Evolutionary conservation across 768 basidiomycete genomes (phyloP), one percentile per base, ranked within the genome.

Genomic region (Trametes punicea): DNA sequence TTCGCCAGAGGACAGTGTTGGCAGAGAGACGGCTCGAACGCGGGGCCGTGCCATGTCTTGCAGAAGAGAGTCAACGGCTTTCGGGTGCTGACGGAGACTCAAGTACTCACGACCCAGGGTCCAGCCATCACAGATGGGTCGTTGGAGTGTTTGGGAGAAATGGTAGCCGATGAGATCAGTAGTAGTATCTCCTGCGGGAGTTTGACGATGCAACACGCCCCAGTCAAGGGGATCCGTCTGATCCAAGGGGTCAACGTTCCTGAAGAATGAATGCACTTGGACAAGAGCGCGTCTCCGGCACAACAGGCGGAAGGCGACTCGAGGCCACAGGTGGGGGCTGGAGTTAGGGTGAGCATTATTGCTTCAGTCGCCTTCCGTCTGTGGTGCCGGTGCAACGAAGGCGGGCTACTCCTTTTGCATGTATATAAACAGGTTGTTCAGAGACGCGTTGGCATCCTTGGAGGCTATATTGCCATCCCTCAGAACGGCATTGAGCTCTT

Each of bases 61-160:
- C 53, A 55, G 7, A 55, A 44, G 25, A 46, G n/a, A 67, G 53
- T 7, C 6, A 55, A 30, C 3, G 40, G 40, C 13, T 16, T 31
- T 2, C 51, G 51, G 8, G 49, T 41, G 2, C 7, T 40, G 10
- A 51, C 49, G 13, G 49, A 51, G 25, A 21, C n/a, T 0, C 49
- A 51, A 27, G 36, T 2, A 30, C 10, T 31, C 3, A n/a, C n/a
- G n/a, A n/a, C n/a, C n/a, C 38, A 27, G 2, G 49, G 38, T 16
- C 49, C 49, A 9, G 49, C 23, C 6, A 3, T 3, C 4, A 38
- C 31, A 21, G 49, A 51, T 16, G 29, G 27, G 9, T 41, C 38
- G 27, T 51, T 23, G 20, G n/a, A 6, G 16, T 30, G 10, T 3
- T 18, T 18, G 2, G 26, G 26, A 20, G 49, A 39, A 2, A 51